These are phyloP conservation scores for Curvularia sp. DNA, from an alignment of 2,329 filamentous ascomycete species.

Conservation along the genomic window DNA sequence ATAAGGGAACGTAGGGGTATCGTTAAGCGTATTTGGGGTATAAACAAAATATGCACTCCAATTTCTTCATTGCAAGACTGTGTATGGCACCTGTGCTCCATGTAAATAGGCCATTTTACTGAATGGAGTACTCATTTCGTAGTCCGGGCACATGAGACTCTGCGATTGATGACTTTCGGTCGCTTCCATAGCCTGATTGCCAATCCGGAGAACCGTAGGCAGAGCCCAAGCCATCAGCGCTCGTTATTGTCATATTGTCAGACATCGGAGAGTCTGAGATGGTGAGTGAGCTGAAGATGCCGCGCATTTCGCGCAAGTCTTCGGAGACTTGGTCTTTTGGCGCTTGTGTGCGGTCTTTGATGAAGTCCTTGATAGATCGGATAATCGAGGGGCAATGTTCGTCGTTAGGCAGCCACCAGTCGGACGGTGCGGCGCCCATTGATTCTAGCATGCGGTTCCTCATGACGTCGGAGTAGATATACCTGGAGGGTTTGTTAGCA, in stretches of 20 bases:
- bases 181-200: constrained; percentile 29
- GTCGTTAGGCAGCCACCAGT: constrained; percentile 90
- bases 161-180: constrained; percentile 28
- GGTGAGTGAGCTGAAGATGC: constrained; percentile 63
- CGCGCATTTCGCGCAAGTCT: constrained; percentile 75
- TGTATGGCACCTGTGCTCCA: constrained; percentile 1
- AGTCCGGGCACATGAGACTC: constrained; percentile 23
- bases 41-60: constrained; percentile 1
- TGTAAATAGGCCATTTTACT: constrained; percentile 16
- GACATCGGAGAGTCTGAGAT: constrained; percentile 46
- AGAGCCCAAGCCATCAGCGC: constrained; percentile 31
- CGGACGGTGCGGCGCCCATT: constrained; percentile 74
- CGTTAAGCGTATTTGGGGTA: constrained; percentile 14
- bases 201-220: constrained; percentile 36
- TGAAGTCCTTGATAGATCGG: constrained; percentile 78
- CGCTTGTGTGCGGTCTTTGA: constrained; percentile 72
- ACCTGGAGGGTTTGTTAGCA: constrained; percentile 61
- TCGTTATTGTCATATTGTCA: constrained; percentile 38
- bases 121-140: constrained; percentile 20
- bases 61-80: constrained; percentile 10
- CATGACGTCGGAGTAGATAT: constrained; percentile 79
- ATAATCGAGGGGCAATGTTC: constrained; percentile 77
- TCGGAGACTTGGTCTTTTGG: constrained; percentile 62
- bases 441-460: constrained; percentile 76
- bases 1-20: constrained; percentile 9